phyloP scores from a whole-genome alignment of 306 rosid genomes.

The Mimosa bimucronata region DNA sequence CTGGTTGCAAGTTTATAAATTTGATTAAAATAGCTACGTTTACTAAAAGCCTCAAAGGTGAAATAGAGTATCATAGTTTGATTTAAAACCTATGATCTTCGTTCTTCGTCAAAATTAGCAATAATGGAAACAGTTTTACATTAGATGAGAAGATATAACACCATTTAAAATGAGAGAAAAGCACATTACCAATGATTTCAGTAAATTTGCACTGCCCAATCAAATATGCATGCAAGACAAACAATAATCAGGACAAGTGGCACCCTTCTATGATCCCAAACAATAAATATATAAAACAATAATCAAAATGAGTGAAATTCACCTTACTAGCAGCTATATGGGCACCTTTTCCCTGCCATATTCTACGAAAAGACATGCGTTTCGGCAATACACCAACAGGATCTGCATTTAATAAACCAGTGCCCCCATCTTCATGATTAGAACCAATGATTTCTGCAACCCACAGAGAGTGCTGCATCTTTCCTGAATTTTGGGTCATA shows the following conservation, averaged over 20 bases:
- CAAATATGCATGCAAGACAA: slow-evolving; percentile 22
- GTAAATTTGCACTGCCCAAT: slow-evolving; percentile 6
- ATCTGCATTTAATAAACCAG: slow-evolving; percentile 55
- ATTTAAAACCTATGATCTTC: background rate
- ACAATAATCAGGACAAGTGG: slow-evolving; percentile 23
- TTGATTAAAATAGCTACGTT: background rate
- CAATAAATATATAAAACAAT: background rate
- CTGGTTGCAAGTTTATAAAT: background rate
- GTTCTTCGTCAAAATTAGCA: background rate
- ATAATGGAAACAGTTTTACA: background rate
- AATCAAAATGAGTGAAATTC: background rate
- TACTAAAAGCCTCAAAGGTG: no score
- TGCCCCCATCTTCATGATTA: slow-evolving; percentile 56
- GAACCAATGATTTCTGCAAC: slow-evolving; percentile 71
- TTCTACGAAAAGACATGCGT: slow-evolving; percentile 72
- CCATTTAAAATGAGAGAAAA: background rate
- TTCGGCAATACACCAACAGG: slow-evolving; percentile 67
- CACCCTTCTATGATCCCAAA: slow-evolving; percentile 4
- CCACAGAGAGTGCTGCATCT: slow-evolving; percentile 98
- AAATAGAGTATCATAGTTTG: background rate
- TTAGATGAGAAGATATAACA: background rate
- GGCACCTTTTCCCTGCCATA: slow-evolving; percentile 99
- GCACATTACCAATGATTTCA: background rate
- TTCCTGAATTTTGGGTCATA: slow-evolving; percentile 64
- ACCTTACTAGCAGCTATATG: slow-evolving; percentile 90